Evolutionary conservation across 352 stramenopile genomes (phyloP).

Genomic region (Globisporangium yorkense): DNA sequence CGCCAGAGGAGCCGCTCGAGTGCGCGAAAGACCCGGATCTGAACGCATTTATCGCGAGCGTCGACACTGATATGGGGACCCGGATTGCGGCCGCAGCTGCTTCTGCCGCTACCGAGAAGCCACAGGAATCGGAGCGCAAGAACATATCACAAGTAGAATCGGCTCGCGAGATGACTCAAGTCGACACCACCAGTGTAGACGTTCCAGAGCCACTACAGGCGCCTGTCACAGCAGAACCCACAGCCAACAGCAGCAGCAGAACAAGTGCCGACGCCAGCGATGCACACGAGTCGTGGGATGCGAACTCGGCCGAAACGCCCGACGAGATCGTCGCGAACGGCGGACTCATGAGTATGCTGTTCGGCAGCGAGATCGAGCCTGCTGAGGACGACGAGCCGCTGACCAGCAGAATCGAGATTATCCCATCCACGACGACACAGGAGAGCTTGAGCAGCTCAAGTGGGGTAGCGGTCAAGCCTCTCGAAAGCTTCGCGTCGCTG

Average conservation of each 20-base stretch:
- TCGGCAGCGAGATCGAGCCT: conserved; percentile 11
- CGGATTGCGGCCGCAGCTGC: not conserved
- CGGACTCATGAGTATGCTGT: conserved; percentile 18
- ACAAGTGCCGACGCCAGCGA: not conserved
- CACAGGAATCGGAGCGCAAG: not conserved
- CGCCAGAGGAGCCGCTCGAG: not conserved
- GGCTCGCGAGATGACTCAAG: not conserved
- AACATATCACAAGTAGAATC: no score
- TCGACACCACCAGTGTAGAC: not conserved
- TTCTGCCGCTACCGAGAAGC: not conserved
- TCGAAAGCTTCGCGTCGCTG: conserved; percentile 16
- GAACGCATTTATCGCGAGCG: conserved; percentile 12
- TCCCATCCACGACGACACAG: not conserved
- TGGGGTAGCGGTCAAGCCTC: not conserved
- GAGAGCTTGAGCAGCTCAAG: not conserved
- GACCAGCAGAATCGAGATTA: not conserved
- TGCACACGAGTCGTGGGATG: conserved; percentile 11
- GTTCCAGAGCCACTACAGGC: not conserved
- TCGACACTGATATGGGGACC: not conserved
- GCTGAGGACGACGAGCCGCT: not conserved
- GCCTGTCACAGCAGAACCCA: not conserved
- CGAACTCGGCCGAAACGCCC: conserved; percentile 13
- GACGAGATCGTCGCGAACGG: conserved; percentile 19
- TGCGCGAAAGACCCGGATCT: conserved; percentile 7
- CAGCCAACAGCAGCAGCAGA: not conserved